Percentiles rank a stretch among this genome's conserved stretches.
Conservation (phyloP, 2,329 filamentous ascomycete genomes). For the Trichoderma oligosporum region DNA sequence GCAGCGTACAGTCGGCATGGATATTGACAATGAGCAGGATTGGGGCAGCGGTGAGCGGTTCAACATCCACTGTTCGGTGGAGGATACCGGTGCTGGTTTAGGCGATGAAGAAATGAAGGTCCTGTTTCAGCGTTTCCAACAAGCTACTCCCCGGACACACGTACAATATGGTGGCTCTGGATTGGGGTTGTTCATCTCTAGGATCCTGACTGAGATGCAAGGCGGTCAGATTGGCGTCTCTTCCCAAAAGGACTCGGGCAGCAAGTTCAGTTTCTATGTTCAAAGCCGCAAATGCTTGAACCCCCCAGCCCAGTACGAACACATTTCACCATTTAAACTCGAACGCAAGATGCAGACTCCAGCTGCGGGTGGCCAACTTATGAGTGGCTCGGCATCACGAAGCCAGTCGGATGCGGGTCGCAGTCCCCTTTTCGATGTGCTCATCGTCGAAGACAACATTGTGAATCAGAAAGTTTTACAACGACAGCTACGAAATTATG, state of each 20-base stretch:
- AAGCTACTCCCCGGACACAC: constrained; percentile 65
- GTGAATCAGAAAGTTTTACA: constrained; percentile 64
- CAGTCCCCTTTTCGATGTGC: constrained; percentile 47
- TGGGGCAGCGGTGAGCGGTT: constrained; percentile 71
- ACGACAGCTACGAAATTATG: constrained; percentile 57
- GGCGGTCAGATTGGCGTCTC: constrained; percentile 73
- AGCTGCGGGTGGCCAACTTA: constrained; percentile 22
- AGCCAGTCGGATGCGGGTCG: constrained; percentile 18
- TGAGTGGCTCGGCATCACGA: constrained; percentile 21
- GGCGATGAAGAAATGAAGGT: constrained; percentile 62
- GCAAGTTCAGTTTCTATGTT: constrained; percentile 74
- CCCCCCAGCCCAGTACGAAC: constrained; percentile 38
- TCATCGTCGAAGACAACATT: constrained; percentile 66
- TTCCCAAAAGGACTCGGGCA: constrained; percentile 63
- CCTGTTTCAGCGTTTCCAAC: constrained; percentile 65
- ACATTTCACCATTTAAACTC: constrained; percentile 37
- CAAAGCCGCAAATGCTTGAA: constrained; percentile 56
- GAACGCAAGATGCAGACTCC: constrained; percentile 29
- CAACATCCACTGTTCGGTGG: constrained; percentile 68
- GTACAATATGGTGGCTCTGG: constrained; percentile 70
- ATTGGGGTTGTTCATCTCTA: constrained; percentile 70
- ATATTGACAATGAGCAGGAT: constrained; percentile 53
- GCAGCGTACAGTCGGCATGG: constrained; percentile 33
- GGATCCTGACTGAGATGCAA: constrained; percentile 71
- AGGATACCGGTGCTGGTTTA: constrained; percentile 67